A percentile compares a stretch with the other conserved stretches of the same genome.
Conservation (phyloP, 305 asterid species). For the Stenogyne calaminthoides region DNA sequence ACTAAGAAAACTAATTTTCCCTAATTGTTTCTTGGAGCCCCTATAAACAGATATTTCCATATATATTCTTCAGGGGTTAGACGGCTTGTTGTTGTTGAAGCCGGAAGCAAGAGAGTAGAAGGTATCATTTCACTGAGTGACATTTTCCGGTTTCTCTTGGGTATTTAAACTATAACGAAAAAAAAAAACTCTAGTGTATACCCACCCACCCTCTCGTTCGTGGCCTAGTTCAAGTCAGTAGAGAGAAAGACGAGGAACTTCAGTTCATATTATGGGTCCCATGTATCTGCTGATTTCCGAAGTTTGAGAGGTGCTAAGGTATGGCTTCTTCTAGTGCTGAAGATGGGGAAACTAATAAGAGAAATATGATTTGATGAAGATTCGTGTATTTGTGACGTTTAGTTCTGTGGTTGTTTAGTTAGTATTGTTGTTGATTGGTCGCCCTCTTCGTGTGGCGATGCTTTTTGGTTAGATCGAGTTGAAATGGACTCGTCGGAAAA, state of each 20-base stretch:
- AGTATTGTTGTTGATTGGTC: slow-evolving; percentile 26
- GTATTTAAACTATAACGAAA: slow-evolving; percentile 31
- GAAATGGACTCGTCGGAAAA: slow-evolving; percentile 1
- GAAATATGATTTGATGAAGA: slow-evolving; percentile 21
- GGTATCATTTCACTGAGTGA: slow-evolving; percentile 77
- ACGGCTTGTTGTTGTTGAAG: slow-evolving; percentile 74
- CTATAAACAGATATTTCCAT: background rate
- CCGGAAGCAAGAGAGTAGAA: slow-evolving; percentile 88
- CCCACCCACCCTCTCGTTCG: slow-evolving; percentile 21
- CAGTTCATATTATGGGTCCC: slow-evolving; percentile 26
- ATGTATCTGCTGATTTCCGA: slow-evolving; percentile 23
- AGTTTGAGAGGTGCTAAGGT: slow-evolving; percentile 18
- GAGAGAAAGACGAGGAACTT: slow-evolving; percentile 31
- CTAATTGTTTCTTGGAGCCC: background rate
- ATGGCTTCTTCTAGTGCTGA: slow-evolving; percentile 22
- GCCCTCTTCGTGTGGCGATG: slow-evolving; percentile 33
- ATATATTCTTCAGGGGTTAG: slow-evolving; percentile 60
- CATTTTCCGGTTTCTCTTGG: slow-evolving; percentile 72
- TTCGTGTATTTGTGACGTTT: slow-evolving; percentile 13
- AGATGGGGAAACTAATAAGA: slow-evolving; percentile 26
- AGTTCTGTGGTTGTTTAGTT: slow-evolving; percentile 21
- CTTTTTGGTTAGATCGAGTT: slow-evolving; percentile 17
- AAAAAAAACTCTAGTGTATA: slow-evolving; percentile 8
- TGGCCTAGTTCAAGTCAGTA: slow-evolving; percentile 33
- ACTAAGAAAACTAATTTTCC: no score